These are phyloP conservation scores for Lupinus albus DNA, from an alignment of 306 rosid genomes.

Conservation along the genomic window DNA sequence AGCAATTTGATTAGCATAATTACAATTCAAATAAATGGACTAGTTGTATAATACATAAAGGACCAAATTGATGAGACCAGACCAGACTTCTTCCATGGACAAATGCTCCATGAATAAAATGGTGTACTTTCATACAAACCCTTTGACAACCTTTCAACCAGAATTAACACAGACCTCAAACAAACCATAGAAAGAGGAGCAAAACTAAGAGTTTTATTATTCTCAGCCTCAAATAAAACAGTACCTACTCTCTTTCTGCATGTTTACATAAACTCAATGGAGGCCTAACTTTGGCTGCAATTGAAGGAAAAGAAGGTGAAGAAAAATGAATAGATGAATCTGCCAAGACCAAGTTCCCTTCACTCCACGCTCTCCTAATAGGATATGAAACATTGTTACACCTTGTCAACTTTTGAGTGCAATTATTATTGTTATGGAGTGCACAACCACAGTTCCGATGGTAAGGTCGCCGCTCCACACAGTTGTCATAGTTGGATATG, in stretches of 20 bases:
- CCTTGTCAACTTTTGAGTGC: slow-evolving; percentile 5
- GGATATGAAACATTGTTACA: slow-evolving; percentile 59
- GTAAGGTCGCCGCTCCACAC: slow-evolving; percentile 68
- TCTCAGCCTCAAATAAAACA: slow-evolving; percentile 39
- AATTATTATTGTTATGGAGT: slow-evolving; percentile 41
- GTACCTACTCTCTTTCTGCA: neutral
- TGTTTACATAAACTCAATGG: slow-evolving; percentile 24
- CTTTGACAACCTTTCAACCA: neutral
- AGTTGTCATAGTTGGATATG: slow-evolving; percentile 49
- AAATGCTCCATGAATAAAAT: slow-evolving; percentile 1
- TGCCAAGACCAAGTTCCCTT: slow-evolving; percentile 49
- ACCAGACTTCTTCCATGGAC: neutral
- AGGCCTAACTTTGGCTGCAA: neutral
- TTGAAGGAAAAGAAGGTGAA: neutral
- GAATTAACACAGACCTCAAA: slow-evolving; percentile 20
- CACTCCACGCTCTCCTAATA: slow-evolving; percentile 57
- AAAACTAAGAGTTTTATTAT: neutral
- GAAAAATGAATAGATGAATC: slow-evolving; percentile 31
- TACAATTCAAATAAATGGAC: slow-evolving; percentile 26
- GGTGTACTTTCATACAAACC: neutral
- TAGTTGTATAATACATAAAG: slow-evolving; percentile 1
- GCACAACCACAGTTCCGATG: slow-evolving; percentile 60
- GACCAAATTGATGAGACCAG: neutral
- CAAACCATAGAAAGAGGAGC: no score
- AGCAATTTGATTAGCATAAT: slow-evolving; percentile 29